A percentile compares a stretch with the other conserved stretches of the same genome.
These are phyloP conservation scores for Lipomyces spencermartinsiae DNA, from an alignment of 805 yeast species.

Conservation along the genomic window DNA sequence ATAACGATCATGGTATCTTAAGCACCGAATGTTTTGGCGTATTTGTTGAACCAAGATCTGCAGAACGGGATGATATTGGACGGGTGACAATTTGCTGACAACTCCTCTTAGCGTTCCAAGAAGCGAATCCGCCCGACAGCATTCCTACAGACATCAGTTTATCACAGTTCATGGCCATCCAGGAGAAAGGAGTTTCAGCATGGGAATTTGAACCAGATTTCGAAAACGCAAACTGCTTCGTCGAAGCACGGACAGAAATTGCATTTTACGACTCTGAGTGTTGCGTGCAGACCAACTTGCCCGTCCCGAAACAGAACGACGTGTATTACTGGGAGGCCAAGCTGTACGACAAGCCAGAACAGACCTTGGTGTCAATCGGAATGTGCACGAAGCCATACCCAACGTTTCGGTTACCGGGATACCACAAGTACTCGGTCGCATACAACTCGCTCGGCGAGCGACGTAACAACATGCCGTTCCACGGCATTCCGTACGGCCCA, in stretches of 20 bases:
- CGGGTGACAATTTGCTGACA: neutral
- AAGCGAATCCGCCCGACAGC: slow-evolving; percentile 52
- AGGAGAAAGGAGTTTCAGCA: slow-evolving; percentile 86
- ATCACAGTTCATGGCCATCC: slow-evolving; percentile 69
- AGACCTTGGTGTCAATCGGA: slow-evolving; percentile 69
- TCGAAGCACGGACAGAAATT: slow-evolving; percentile 67
- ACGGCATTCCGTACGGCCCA: slow-evolving; percentile 63
- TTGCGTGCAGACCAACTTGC: slow-evolving; percentile 79
- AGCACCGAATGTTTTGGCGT: neutral
- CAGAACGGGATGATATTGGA: neutral
- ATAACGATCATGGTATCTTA: neutral
- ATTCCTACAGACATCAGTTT: slow-evolving; percentile 53
- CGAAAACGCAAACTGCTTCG: slow-evolving; percentile 62
- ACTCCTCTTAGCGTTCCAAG: slow-evolving; percentile 46
- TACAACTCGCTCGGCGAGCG: slow-evolving; percentile 87
- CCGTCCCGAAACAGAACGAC: slow-evolving; percentile 80
- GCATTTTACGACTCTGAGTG: slow-evolving; percentile 62
- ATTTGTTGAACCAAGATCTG: neutral
- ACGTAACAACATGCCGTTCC: slow-evolving; percentile 79
- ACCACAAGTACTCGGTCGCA: slow-evolving; percentile 82
- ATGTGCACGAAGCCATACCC: slow-evolving; percentile 90
- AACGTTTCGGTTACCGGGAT: slow-evolving; percentile 89
- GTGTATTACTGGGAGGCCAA: slow-evolving; percentile 91
- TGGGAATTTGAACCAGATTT: slow-evolving; percentile 74
- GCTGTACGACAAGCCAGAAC: slow-evolving; percentile 68